These are phyloP conservation scores for Akanthomyces uredinophilus DNA, from an alignment of 2,329 filamentous ascomycete genomes.

Conservation along the genomic window DNA sequence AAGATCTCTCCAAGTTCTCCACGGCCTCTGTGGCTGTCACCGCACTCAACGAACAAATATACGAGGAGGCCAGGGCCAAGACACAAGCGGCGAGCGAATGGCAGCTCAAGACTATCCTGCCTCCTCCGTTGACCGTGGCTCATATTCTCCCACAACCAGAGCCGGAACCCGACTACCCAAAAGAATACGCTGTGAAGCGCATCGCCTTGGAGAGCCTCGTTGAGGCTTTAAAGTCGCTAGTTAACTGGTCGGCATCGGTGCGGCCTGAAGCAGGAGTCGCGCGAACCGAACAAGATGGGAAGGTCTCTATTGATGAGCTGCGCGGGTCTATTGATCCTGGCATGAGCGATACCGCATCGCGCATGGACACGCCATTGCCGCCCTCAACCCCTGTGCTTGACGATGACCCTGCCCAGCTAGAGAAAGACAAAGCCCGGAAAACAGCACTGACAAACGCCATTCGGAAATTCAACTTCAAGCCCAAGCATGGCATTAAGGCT, in stretches of 20 bases:
- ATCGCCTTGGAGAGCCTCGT: conserved; percentile 84
- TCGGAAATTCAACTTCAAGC: conserved; percentile 94
- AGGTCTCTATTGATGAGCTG: conserved; percentile 41
- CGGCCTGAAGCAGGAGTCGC: conserved; percentile 48
- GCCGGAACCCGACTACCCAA: conserved; percentile 66
- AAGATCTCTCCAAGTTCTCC: conserved; percentile 84
- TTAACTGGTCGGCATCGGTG: conserved; percentile 76
- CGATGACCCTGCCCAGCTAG: conserved; percentile 90
- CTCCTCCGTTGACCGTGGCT: conserved; percentile 77
- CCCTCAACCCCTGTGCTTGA: conserved; percentile 68
- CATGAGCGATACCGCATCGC: conserved; percentile 54
- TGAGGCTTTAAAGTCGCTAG: conserved; percentile 80
- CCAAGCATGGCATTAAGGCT: conserved; percentile 85
- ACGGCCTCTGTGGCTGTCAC: conserved; percentile 73
- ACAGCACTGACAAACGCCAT: conserved; percentile 87
- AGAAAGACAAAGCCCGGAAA: conserved; percentile 90
- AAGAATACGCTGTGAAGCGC: conserved; percentile 88
- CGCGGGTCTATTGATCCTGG: conserved; percentile 64
- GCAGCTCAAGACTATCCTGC: conserved; percentile 80
- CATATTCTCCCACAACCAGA: conserved; percentile 60
- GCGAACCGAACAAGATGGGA: conserved; percentile 30
- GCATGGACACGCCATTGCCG: conserved; percentile 51
- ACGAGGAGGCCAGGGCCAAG: conserved; percentile 70
- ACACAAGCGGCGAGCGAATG: conserved; percentile 64
- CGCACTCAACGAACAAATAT: conserved; percentile 74